Percentiles rank a stretch among this genome's conserved stretches.
Evolutionary conservation across 2,329 filamentous ascomycete species (phyloP).

Genomic region (Sphaerostilbella broomeana): DNA sequence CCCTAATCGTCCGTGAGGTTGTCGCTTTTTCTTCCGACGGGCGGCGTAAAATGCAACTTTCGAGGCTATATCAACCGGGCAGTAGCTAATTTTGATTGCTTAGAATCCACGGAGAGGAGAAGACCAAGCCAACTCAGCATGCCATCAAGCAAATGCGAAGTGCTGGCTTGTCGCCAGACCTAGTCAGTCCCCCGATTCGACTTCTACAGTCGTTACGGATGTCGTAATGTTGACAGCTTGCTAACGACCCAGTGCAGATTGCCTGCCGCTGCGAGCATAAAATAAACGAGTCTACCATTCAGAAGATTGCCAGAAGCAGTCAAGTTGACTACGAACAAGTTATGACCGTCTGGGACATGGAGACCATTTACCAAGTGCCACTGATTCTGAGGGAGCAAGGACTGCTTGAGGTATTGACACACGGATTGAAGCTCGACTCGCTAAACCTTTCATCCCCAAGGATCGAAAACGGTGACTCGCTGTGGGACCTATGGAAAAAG

Average conservation of each 20-base stretch:
- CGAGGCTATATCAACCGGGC: neutral
- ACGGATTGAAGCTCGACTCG: constrained; percentile 58
- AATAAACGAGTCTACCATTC: constrained; percentile 65
- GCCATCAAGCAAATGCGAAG: constrained; percentile 80
- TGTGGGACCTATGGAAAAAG: constrained; percentile 73
- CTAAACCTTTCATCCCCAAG: constrained; percentile 47
- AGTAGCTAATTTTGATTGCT: constrained; percentile 14
- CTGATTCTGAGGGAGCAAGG: constrained; percentile 82
- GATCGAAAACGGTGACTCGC: constrained; percentile 55
- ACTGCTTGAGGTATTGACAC: constrained; percentile 60
- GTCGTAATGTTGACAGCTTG: neutral
- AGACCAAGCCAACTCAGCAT: constrained; percentile 95
- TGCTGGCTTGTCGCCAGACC: constrained; percentile 64
- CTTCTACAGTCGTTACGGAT: too few species aligned
- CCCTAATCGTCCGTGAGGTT: too few species aligned
- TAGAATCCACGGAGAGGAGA: constrained; percentile 58
- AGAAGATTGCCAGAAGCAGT: constrained; percentile 86
- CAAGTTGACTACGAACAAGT: constrained; percentile 83
- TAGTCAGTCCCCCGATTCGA: constrained; percentile 40
- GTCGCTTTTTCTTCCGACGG: too few species aligned
- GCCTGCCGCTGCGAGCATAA: constrained; percentile 82
- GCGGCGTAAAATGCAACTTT: too few species aligned
- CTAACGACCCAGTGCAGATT: constrained; percentile 49
- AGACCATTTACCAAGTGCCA: constrained; percentile 89
- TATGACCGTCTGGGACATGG: constrained; percentile 81